Evolutionary conservation across 345 rosid species (phyloP).

Genomic region (Dimocarpus longan): DNA sequence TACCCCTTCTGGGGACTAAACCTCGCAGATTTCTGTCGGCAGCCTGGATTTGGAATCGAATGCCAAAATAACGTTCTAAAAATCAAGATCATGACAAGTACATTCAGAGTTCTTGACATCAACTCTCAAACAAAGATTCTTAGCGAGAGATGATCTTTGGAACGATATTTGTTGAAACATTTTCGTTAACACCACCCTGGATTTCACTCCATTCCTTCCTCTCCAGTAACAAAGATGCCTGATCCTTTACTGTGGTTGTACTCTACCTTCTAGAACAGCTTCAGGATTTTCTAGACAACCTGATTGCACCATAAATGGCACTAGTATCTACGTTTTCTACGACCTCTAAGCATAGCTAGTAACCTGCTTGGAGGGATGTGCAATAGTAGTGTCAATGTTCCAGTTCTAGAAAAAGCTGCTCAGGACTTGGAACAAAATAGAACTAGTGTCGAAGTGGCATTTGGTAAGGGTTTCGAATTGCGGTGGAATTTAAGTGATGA

Average conservation of each 20-base stretch:
- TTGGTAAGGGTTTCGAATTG: constrained; percentile 29
- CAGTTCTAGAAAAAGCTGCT: constrained; percentile 17
- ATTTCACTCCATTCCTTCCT: constrained; percentile 10
- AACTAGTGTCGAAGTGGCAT: neutral
- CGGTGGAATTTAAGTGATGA: constrained; percentile 5
- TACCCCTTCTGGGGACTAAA: constrained; percentile 42
- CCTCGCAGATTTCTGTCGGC: constrained; percentile 26
- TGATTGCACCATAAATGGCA: constrained; percentile 6
- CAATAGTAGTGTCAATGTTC: constrained; percentile 17
- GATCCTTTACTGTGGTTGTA: constrained; percentile 9
- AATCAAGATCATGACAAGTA: constrained; percentile 19
- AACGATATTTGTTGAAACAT: neutral
- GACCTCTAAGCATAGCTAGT: no score
- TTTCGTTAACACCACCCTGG: constrained; percentile 7
- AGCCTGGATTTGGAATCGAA: constrained; percentile 22
- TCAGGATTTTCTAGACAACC: neutral
- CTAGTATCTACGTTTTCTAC: neutral
- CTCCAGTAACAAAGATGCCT: neutral
- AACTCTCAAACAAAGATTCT: neutral
- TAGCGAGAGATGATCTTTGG: constrained; percentile 28
- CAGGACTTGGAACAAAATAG: constrained; percentile 5
- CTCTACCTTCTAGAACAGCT: neutral
- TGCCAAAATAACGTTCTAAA: constrained; percentile 16
- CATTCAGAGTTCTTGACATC: constrained; percentile 14
- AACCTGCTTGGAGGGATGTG: neutral